Conservation (phyloP, 75 land plant genomes). For the Adiantum capillusveneris region DNA sequence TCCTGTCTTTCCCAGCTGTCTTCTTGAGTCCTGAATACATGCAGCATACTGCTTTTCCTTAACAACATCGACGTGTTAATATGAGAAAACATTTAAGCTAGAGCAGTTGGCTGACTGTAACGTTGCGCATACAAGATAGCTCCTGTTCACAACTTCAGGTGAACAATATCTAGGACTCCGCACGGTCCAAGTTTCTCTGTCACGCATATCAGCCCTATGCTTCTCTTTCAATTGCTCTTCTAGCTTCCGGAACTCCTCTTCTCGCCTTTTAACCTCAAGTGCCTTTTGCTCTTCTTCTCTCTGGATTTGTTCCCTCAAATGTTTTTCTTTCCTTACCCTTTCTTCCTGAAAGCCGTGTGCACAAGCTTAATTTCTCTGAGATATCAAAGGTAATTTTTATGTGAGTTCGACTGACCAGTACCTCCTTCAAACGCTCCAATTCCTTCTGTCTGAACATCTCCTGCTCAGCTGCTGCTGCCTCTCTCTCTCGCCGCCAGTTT, state of each 20-base stretch:
- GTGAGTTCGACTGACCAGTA: too few relatives aligned
- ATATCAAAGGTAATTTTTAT: too few relatives aligned
- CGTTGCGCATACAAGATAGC: not conserved
- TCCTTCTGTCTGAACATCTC: not conserved
- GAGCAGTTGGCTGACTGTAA: too few relatives aligned
- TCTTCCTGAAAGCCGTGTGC: not conserved
- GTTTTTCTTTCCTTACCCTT: not conserved
- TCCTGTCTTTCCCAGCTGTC: too few relatives aligned
- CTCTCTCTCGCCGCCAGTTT: slow-evolving; percentile 5
- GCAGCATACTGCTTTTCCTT: too few relatives aligned
- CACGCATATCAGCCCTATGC: not conserved
- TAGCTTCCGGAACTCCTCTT: not conserved
- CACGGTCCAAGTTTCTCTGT: not conserved
- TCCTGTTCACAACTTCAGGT: not conserved
- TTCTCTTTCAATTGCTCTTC: not conserved
- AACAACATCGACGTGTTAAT: too few relatives aligned
- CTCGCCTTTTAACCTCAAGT: not conserved
- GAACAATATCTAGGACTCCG: not conserved
- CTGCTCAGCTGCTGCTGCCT: slow-evolving; percentile 1
- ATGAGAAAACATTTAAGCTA: too few relatives aligned
- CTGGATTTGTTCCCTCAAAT: not conserved
- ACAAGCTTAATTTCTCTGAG: too few relatives aligned
- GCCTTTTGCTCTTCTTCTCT: slow-evolving; percentile 4
- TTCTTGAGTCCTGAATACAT: too few relatives aligned
- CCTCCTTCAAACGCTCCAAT: slow-evolving; percentile 2